Base-by-base conservation (phyloP, 345 rosid species). In the Syzygium jambos region DNA sequence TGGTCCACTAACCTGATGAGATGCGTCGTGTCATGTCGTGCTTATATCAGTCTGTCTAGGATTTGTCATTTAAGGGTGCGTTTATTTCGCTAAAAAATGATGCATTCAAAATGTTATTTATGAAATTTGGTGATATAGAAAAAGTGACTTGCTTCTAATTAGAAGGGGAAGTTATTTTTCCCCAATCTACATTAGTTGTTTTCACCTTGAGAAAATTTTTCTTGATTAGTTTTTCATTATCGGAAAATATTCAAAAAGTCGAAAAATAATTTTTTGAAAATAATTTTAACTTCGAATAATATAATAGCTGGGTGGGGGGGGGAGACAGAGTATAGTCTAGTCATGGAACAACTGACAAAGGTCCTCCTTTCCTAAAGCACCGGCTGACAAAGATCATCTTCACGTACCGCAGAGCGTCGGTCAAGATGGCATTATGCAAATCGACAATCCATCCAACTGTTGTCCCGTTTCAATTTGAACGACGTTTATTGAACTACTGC, bases 51-150 rank as follows among this genome's bases (percentile, higher is more conserved):
- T 7, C 1, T 1, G 3, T 4, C 2, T 3, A 19, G 4, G 80
- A 3, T 9, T 38, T 10, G 49, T 11, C 49, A 19, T 73, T 3
- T 19, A 2, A 19, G 2, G 11, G 0, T 0, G 7, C 0, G 0
- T 59, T 59, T 59, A 3, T 59, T 27, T 59, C 29, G 25, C 65
- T 57, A 4, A 25, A 54, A 54, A 21, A 54, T 61, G 17, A 61
- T 2, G 9, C 27, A 61, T 12, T 6, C 9, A 61, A 61, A n/a
- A 61, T 61, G 7, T 14, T 27, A 13, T 61, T 61, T 0, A 61
- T 61, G 19, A n/a, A 61, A 61, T n/a, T 13, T n/a, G 7, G 5
- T 6, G 9, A 16, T n/a, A n/a, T n/a, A 30, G 13, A 27, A 59
- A 61, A n/a, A n/a, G n/a, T 2, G 15, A 13, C 6, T 1, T 61